Percentiles rank a stretch among this genome's conserved stretches.
These are phyloP conservation scores for Rhizophagus prolifer DNA, from an alignment of 192 early-diverging fungal genomes.

Conservation along the genomic window DNA sequence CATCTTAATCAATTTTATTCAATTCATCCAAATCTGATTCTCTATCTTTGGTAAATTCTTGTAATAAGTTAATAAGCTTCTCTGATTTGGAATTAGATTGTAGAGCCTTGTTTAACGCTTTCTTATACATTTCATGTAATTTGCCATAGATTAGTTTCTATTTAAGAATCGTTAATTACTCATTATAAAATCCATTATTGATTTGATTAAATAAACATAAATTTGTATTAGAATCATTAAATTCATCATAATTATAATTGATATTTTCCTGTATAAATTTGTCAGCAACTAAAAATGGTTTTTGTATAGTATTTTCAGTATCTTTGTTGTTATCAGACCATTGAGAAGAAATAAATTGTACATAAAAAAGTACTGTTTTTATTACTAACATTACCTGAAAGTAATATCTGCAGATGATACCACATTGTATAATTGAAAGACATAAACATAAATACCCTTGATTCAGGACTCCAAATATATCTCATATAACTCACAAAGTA, in stretches of 20 bases:
- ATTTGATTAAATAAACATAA: not conserved
- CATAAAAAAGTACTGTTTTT: not conserved
- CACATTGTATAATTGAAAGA: not conserved
- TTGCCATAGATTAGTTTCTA: not conserved
- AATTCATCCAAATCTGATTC: too few species aligned
- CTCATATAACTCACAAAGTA: too few species aligned
- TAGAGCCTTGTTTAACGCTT: not conserved
- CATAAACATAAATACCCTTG: not conserved
- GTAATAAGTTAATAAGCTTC: too few species aligned
- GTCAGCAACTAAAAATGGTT: not conserved
- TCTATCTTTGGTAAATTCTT: too few species aligned
- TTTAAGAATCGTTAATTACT: not conserved
- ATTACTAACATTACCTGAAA: not conserved
- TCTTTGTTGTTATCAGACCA: too few species aligned
- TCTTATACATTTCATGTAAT: not conserved
- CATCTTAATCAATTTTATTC: too few species aligned
- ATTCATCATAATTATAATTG: not conserved
- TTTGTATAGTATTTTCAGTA: too few species aligned
- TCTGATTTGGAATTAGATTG: not conserved
- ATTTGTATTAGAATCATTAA: not conserved
- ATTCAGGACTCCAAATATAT: too few species aligned
- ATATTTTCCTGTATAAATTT: not conserved
- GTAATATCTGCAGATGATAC: not conserved
- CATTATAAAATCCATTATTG: not conserved
- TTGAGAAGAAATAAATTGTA: not conserved